Base-by-base conservation (phyloP, 73 alveolate genomes). In the Blepharisma japonicum region DNA sequence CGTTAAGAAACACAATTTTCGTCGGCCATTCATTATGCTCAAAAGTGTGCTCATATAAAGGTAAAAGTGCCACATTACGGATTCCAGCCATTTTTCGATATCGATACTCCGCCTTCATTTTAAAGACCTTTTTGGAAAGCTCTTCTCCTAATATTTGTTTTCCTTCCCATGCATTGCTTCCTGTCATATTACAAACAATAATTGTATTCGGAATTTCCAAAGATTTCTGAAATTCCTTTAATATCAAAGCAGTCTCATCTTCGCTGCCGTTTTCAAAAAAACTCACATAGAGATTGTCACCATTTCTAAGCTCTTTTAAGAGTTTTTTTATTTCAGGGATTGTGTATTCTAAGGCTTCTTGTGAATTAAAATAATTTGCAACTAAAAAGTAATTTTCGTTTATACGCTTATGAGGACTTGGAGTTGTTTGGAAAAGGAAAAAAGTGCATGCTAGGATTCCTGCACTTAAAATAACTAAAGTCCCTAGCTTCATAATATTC, bases 1-100 rank as follows among this genome's bases (percentile, higher is more conserved):
- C 92, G 61, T 85, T 85, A 6, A 85, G 79, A 85, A 71, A 47
- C 61, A 85, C 55, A 27, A 85, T 61, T 74, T 81, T 55, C 5
- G 23, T 61, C 0, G 38, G 74, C 11, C 14, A 18, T 20, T 61
- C 47, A 74, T 71, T 77, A 54, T 66, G 80, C 55, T 71, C 53
- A 76, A 81, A 61, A 7, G 68, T 71, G 6, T 66, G 55, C 49
- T 80, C 61, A 71, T 85, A 81, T 66, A 85, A 71, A 46, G 82
- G 86, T 42, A 71, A 78, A 47, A 82, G 71, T 18, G 83, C 84
- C 68, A 56, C 71, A 71, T 85, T 85, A 68, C 92, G 55, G 68
- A 85, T n/a, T 18, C 47, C 48, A 9, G 87, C 68, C 56, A 85
- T 45, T 47, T 45, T 70, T 45, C 14, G 32, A 25, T 45, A 70